phyloP scores from a whole-genome alignment of 1,139 yeast species.

The Yamadazyma triangularis region DNA sequence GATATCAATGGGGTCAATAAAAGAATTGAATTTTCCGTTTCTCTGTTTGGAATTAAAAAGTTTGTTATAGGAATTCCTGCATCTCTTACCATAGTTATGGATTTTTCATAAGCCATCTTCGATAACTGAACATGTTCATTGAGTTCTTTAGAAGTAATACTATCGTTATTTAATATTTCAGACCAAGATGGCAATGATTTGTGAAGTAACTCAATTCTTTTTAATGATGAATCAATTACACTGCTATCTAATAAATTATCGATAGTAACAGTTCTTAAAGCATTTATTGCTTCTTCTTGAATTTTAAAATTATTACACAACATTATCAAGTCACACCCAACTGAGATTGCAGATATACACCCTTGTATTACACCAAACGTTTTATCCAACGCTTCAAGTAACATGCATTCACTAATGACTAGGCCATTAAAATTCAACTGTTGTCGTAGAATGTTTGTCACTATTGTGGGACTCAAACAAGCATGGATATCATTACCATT shows the following conservation, averaged over 20 bases:
- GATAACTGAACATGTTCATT: no score
- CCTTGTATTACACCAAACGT: slow-evolving; percentile 2
- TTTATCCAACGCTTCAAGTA: slow-evolving; percentile 2
- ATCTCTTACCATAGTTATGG: no score
- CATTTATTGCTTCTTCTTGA: slow-evolving; percentile 2
- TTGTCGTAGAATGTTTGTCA: slow-evolving; percentile 1
- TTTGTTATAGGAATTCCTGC: no score
- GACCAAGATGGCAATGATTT: slow-evolving; percentile 1
- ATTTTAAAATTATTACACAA: slow-evolving; percentile 1
- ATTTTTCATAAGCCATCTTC: no score
- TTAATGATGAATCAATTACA: slow-evolving; percentile 1
- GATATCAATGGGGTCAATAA: no score
- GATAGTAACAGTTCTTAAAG: slow-evolving; percentile 1
- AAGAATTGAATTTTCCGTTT: no score
- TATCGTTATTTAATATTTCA: no score
- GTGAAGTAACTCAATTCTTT: slow-evolving; percentile 1
- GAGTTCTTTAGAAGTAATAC: no score
- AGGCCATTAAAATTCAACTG: slow-evolving; percentile 2
- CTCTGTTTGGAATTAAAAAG: no score
- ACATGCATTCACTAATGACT: slow-evolving; percentile 1
- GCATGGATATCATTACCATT: slow-evolving; percentile 3
- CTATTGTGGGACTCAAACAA: slow-evolving; percentile 2
- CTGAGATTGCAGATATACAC: slow-evolving; percentile 2
- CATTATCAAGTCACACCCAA: slow-evolving; percentile 2
- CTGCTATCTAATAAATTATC: slow-evolving; percentile 1